Conservation (phyloP, 768 basidiomycete genomes). For the Xerocomellus chrysenteron region DNA sequence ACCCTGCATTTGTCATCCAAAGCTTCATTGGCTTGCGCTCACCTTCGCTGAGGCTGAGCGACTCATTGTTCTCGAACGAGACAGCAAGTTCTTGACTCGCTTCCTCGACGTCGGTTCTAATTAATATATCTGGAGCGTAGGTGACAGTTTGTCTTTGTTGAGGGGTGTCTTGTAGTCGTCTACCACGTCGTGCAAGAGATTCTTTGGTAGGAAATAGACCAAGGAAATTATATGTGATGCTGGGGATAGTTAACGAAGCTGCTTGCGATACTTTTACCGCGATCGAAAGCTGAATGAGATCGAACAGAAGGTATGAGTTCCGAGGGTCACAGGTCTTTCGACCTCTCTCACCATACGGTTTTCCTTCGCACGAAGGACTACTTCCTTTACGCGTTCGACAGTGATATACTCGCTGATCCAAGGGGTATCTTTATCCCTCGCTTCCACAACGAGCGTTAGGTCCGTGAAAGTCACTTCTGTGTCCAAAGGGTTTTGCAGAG, state of each 20-base stretch:
- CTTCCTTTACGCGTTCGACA: constrained; percentile 59
- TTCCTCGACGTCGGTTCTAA: constrained; percentile 62
- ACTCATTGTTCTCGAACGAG: constrained; percentile 53
- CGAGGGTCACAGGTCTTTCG: neutral
- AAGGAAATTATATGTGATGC: constrained; percentile 68
- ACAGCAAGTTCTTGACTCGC: constrained; percentile 63
- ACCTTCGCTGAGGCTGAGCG: constrained; percentile 60
- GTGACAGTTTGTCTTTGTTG: constrained; percentile 64
- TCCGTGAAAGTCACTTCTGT: constrained; percentile 69
- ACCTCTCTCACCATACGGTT: constrained; percentile 54
- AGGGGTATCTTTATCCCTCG: constrained; percentile 28
- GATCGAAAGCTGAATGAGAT: constrained; percentile 53
- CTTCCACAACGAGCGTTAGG: constrained; percentile 55
- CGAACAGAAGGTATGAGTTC: neutral
- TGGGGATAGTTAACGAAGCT: constrained; percentile 53
- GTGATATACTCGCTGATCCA: constrained; percentile 44
- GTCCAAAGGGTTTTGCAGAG: constrained; percentile 68
- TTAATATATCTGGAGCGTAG: constrained; percentile 67
- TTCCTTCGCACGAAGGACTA: constrained; percentile 63
- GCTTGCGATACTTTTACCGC: constrained; percentile 54
- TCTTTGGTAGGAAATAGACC: constrained; percentile 69
- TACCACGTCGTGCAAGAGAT: constrained; percentile 67
- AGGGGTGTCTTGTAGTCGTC: constrained; percentile 71
- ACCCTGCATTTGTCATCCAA: constrained; percentile 67
- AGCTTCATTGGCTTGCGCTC: constrained; percentile 58